A percentile compares a stretch with the other conserved stretches of the same genome.
Conservation (phyloP, 495 filamentous ascomycete species). For the Penicillium dipodomyicola region DNA sequence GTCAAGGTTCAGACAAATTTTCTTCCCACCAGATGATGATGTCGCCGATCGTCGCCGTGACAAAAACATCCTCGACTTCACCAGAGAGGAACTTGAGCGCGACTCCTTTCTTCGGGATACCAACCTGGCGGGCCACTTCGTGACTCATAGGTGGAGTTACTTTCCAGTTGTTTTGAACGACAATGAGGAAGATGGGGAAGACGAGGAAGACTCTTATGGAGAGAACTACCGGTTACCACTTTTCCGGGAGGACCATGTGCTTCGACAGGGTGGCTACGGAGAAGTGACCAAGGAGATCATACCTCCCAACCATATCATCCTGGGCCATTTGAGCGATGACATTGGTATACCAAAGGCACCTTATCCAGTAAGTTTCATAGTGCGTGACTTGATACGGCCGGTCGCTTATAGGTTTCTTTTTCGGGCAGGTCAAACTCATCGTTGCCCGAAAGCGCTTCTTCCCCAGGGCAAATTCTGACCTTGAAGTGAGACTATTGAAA, state of each 20-base stretch:
- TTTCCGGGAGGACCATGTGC: neutral
- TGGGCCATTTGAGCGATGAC: neutral
- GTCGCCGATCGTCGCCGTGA: neutral
- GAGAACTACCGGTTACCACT: neutral
- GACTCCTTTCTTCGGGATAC: constrained; percentile 5
- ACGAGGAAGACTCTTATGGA: neutral
- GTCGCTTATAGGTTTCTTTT: neutral
- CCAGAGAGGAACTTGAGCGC: neutral
- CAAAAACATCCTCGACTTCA: neutral
- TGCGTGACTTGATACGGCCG: neutral
- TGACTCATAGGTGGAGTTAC: neutral
- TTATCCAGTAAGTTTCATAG: neutral
- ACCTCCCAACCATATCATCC: neutral
- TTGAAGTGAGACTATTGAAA: neutral
- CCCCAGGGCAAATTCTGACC: neutral
- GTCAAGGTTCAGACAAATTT: constrained; percentile 6
- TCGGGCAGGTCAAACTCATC: neutral
- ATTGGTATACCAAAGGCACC: neutral
- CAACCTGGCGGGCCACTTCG: neutral
- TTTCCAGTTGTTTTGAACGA: neutral
- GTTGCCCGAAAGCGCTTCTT: neutral
- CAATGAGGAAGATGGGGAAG: neutral
- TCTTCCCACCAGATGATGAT: neutral
- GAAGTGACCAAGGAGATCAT: neutral
- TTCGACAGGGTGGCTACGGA: neutral